Conservation (phyloP, 768 basidiomycete species). For the Saitozyma podzolica region DNA sequence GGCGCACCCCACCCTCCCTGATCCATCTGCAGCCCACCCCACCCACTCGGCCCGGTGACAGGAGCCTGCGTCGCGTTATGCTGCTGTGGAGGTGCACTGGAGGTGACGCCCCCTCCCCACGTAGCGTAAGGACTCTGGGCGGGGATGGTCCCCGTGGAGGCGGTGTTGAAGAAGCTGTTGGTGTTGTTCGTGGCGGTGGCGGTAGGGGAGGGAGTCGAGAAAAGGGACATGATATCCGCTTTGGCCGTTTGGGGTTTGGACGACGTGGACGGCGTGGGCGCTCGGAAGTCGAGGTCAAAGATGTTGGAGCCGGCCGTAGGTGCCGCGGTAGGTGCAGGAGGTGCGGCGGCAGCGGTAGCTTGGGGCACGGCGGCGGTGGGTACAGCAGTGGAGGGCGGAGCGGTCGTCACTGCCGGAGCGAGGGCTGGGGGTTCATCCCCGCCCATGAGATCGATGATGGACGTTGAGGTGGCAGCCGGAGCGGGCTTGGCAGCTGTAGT, state of each 20-base stretch:
- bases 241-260: conserved; percentile 40
- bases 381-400: conserved; percentile 15
- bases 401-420: conserved; percentile 19
- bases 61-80: conserved; percentile 14
- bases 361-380: conserved; percentile 6
- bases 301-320: conserved; percentile 23
- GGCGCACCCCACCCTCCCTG: conserved; percentile 40
- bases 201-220: conserved; percentile 29
- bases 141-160: conserved; percentile 1
- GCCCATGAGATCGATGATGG: conserved; percentile 44
- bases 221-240: conserved; percentile 51
- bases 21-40: conserved; percentile 39
- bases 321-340: conserved; percentile 21
- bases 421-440: conserved; percentile 23
- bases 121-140: conserved; percentile 27
- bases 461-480: conserved; percentile 29
- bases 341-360: conserved; percentile 17
- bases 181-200: conserved; percentile 15
- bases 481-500: conserved; percentile 14
- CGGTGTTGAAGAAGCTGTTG: conserved; percentile 32
- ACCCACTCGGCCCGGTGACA: conserved; percentile 13
- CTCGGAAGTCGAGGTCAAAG: conserved; percentile 51
- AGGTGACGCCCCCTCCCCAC: conserved; percentile 40
- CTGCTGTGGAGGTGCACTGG: conserved; percentile 28
- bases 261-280: conserved; percentile 27